Conservation (phyloP, 768 basidiomycete genomes). For the Boletus rex-veris region DNA sequence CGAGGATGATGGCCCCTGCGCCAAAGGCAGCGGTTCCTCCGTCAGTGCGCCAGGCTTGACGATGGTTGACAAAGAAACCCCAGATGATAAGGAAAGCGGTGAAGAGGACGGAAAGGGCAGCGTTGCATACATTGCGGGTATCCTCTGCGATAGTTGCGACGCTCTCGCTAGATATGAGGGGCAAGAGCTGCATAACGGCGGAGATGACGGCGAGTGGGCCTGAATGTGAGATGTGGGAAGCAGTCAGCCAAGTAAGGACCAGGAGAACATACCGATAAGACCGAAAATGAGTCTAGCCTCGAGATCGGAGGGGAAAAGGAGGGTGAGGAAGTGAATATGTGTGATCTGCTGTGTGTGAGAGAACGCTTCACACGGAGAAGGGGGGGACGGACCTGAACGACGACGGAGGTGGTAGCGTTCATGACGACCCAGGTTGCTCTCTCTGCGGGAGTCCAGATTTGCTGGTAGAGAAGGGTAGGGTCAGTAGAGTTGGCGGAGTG, state of each 20-base stretch:
- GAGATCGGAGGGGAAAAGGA: slow-evolving; percentile 87
- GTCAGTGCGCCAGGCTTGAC: slow-evolving; percentile 92
- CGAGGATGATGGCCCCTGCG: slow-evolving; percentile 75
- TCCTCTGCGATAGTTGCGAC: slow-evolving; percentile 62
- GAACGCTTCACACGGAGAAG: background rate
- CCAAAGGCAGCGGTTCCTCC: slow-evolving; percentile 97
- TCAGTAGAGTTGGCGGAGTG: slow-evolving; percentile 15
- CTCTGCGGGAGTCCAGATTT: slow-evolving; percentile 59
- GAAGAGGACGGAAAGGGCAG: slow-evolving; percentile 93
- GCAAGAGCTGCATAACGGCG: slow-evolving; percentile 79
- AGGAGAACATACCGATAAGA: slow-evolving; percentile 60
- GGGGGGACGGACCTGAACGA: slow-evolving; percentile 69
- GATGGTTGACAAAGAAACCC: slow-evolving; percentile 87
- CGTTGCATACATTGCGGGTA: slow-evolving; percentile 92
- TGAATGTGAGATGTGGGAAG: slow-evolving; percentile 21
- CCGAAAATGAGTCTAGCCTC: slow-evolving; percentile 84
- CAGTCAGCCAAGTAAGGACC: accelerated
- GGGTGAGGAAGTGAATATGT: slow-evolving; percentile 95
- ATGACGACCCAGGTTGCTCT: slow-evolving; percentile 81
- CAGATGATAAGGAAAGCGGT: slow-evolving; percentile 86
- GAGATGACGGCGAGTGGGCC: slow-evolving; percentile 85
- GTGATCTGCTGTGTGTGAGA: slow-evolving; percentile 60
- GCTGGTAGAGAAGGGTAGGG: slow-evolving; percentile 24
- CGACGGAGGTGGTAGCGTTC: slow-evolving; percentile 77
- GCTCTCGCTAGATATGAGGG: slow-evolving; percentile 40